Base-by-base conservation (phyloP, 2,329 filamentous ascomycete genomes). In the Macrophomina phaseolina region DNA sequence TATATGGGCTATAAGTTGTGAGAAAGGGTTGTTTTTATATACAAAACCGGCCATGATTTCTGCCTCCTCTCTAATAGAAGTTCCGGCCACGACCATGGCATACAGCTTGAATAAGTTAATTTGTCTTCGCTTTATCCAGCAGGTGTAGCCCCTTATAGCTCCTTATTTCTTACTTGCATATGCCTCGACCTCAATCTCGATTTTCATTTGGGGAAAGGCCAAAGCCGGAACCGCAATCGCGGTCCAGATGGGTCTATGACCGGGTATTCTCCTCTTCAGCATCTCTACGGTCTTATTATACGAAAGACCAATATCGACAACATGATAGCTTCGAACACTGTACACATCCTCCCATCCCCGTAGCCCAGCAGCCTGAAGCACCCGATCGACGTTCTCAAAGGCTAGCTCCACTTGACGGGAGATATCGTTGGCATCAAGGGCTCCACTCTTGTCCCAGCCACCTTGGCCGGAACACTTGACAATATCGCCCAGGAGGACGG, bases 121-220 rank as follows among this genome's bases (percentile, higher is more conserved):
- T n/a, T n/a, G n/a, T n/a, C n/a, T n/a, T n/a, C n/a, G n/a, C n/a
- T n/a, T n/a, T n/a, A n/a, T n/a, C n/a, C n/a, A n/a, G n/a, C n/a
- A n/a, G n/a, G n/a, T n/a, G n/a, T n/a, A n/a, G n/a, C n/a, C n/a
- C n/a, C n/a, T n/a, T n/a, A n/a, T n/a, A n/a, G n/a, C n/a, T n/a
- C n/a, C n/a, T n/a, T n/a, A n/a, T n/a, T n/a, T n/a, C n/a, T n/a
- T n/a, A n/a, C n/a, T n/a, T n/a, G n/a, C n/a, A 38, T 46, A 61
- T 7, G 56, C 56, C 40, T 61, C 56, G 2, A 86, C 85, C 73
- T 89, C 86, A 73, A 89, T 85, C 76, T 89, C 86, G 3, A 89
- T 80, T 28, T 78, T 73, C 86, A 89, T 89, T 38, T 79, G 80
- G 34, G 81, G 79, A 66, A 79, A 73, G 0, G 77, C 85, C 6